Conservation (phyloP, 495 filamentous ascomycete species). For the Aspergillus bridgeri region DNA sequence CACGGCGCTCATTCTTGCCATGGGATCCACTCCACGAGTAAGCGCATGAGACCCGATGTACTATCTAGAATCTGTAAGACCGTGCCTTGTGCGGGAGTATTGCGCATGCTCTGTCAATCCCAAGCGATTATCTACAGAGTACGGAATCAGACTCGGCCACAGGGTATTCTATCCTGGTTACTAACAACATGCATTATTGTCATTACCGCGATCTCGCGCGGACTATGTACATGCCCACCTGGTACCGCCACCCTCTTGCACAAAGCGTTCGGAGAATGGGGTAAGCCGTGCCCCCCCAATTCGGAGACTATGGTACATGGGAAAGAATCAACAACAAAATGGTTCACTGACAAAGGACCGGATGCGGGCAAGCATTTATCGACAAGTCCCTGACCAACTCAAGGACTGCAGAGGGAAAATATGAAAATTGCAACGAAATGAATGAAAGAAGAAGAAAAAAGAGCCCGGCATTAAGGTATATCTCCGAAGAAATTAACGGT, state of each 20-base stretch:
- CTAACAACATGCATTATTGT: slow-evolving; percentile 16
- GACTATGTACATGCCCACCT: slow-evolving; percentile 32
- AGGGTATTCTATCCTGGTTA: neutral
- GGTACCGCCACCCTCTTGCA: slow-evolving; percentile 15
- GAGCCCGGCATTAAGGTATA: neutral
- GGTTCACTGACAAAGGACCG: slow-evolving; percentile 9
- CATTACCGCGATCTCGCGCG: slow-evolving; percentile 27
- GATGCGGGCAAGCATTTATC: slow-evolving; percentile 3
- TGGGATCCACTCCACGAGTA: too few species aligned
- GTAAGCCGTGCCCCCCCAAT: slow-evolving; percentile 10
- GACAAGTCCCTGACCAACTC: neutral
- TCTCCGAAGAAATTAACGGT: slow-evolving; percentile 13
- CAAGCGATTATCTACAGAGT: too few species aligned
- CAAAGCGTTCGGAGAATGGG: neutral
- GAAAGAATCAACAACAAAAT: neutral
- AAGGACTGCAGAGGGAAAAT: neutral
- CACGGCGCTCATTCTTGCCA: too few species aligned
- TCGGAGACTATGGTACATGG: slow-evolving; percentile 22
- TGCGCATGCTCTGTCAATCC: too few species aligned
- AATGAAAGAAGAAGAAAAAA: neutral
- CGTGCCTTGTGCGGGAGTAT: too few species aligned
- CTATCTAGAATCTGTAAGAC: too few species aligned
- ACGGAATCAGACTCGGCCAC: too few species aligned
- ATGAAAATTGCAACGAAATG: neutral
- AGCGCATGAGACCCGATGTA: too few species aligned